phyloP scores from a whole-genome alignment of 176 grass and related monocot species.

The Paspalum notatum region DNA sequence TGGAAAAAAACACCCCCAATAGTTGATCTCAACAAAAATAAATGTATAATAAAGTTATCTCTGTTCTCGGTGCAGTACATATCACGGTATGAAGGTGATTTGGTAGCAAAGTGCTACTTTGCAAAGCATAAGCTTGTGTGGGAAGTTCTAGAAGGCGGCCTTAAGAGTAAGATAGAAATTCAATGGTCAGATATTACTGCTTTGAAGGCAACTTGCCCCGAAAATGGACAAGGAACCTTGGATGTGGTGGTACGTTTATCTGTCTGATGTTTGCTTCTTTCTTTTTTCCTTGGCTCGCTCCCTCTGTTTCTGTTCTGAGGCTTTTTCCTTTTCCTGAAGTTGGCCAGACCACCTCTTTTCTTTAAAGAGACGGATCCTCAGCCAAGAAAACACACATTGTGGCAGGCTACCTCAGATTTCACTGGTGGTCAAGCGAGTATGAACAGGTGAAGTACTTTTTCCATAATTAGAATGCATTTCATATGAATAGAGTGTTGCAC shows the following conservation, averaged over 20 bases:
- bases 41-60: conserved; percentile 28
- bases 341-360: conserved; percentile 88
- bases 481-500: conserved; percentile 3
- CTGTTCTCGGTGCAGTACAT: conserved; percentile 61
- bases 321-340: conserved; percentile 50
- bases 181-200: conserved; percentile 90
- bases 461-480: conserved; percentile 3
- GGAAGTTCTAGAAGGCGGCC: conserved; percentile 92
- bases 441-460: conserved; percentile 64
- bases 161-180: conserved; percentile 99
- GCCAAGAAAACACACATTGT: conserved; percentile 95
- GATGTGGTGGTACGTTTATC: conserved; percentile 56
- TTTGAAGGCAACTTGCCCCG: conserved; percentile 69
- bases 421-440: conserved; percentile 87
- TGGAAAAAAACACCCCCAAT: neutral
- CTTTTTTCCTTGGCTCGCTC: neutral
- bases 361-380: conserved; percentile 99
- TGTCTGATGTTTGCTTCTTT: neutral
- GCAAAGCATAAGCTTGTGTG: conserved; percentile 96
- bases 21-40: conserved; percentile 9
- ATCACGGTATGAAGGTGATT: conserved; percentile 89
- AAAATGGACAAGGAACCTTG: conserved; percentile 67
- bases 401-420: conserved; percentile 97
- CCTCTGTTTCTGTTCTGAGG: conserved; percentile 26
- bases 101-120: conserved; percentile 95